Percentiles rank a stretch among this genome's conserved stretches.
phyloP scores from a whole-genome alignment of 345 rosid genomes.

The Diplotaxis tenuifolia region DNA sequence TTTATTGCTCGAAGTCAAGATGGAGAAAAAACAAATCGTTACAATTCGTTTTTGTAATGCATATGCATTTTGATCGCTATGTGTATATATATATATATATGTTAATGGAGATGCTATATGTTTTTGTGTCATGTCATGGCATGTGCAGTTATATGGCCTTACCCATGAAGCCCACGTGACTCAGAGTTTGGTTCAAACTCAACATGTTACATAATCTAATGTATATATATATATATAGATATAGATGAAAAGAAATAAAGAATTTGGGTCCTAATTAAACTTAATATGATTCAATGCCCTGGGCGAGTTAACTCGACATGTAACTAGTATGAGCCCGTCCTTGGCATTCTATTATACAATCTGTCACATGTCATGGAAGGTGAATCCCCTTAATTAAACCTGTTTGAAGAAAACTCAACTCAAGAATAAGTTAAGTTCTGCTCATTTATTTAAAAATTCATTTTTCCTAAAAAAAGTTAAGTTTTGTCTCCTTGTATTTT shows the following conservation, averaged over 20 bases:
- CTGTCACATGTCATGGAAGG: not conserved
- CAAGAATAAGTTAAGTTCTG: not conserved
- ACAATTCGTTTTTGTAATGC: slow-evolving; percentile 2
- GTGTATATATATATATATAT: not conserved
- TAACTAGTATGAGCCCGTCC: not conserved
- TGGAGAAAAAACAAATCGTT: not conserved
- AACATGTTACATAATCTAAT: slow-evolving; percentile 17
- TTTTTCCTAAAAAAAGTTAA: not conserved
- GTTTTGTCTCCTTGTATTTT: not conserved
- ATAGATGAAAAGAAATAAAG: too few species aligned
- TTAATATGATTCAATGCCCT: not conserved
- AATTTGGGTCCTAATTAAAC: not conserved
- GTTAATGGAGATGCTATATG: slow-evolving; percentile 54
- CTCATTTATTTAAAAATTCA: not conserved
- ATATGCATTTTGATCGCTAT: slow-evolving; percentile 5
- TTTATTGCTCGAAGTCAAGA: slow-evolving; percentile 17
- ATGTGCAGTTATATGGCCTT: slow-evolving; percentile 47
- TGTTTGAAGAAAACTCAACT: not conserved
- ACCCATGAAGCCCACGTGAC: slow-evolving; percentile 65
- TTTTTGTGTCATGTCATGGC: slow-evolving; percentile 43
- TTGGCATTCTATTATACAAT: not conserved
- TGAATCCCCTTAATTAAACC: not conserved
- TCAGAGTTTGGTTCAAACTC: slow-evolving; percentile 42
- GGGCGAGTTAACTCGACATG: not conserved
- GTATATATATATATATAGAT: too few species aligned